Evolutionary conservation across 202 grass and related monocot species (phyloP).

Genomic region (Carex arenaria): DNA sequence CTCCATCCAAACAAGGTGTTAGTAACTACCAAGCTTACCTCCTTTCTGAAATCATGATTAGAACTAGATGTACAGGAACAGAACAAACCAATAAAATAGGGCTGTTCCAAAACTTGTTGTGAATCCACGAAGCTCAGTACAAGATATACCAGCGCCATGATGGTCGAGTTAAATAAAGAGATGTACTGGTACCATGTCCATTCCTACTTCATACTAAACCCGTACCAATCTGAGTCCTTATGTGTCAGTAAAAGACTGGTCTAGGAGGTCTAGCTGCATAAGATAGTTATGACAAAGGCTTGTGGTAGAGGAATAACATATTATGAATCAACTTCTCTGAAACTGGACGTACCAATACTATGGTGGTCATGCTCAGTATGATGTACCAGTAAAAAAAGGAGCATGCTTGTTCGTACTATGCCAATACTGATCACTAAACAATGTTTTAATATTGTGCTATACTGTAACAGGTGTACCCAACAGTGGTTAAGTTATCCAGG

Average conservation of each 20-base stretch:
- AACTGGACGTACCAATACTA: neutral
- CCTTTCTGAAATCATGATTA: neutral
- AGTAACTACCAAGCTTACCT: neutral
- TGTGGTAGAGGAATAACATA: neutral
- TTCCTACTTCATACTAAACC: neutral
- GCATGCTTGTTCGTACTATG: neutral
- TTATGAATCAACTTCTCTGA: neutral
- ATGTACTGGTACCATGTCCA: neutral
- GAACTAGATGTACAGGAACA: neutral
- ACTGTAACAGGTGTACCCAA: slow-evolving; percentile 60
- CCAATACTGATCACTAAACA: neutral
- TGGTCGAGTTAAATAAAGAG: neutral
- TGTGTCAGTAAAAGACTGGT: neutral
- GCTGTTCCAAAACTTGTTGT: neutral
- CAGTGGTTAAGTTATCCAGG: slow-evolving; percentile 70
- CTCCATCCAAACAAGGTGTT: neutral
- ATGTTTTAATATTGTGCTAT: neutral
- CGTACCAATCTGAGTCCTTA: neutral
- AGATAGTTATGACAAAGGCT: neutral
- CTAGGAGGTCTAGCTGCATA: neutral
- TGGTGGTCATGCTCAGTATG: neutral
- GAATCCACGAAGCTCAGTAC: neutral
- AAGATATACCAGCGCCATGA: neutral
- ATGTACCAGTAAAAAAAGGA: neutral
- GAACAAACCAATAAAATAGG: neutral